Conservation (phyloP, 257 asterid genomes). For the Verbena officinalis region DNA sequence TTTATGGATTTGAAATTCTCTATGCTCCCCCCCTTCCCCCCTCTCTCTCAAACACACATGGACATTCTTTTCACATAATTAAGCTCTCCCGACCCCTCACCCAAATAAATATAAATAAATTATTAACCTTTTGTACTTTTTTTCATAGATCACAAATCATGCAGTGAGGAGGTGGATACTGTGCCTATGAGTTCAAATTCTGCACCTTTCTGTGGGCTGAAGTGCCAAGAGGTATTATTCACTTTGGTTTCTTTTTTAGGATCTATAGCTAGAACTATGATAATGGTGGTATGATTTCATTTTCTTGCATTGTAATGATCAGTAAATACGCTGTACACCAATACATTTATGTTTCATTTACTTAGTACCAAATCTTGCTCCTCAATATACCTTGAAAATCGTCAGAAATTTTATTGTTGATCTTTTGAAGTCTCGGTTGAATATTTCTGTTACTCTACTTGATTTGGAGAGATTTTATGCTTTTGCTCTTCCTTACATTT, state of each 20-base stretch:
- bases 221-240: slow-evolving; percentile 84
- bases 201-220: slow-evolving; percentile 67
- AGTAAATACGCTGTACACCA: too few relatives aligned
- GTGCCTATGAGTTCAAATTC: slow-evolving; percentile 46
- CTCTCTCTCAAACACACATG: neutral
- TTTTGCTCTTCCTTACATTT: slow-evolving; percentile 8
- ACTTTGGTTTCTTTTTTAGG: slow-evolving; percentile 19
- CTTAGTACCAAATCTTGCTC: neutral
- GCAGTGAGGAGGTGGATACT: slow-evolving; percentile 48
- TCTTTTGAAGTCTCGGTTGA: neutral
- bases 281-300: neutral
- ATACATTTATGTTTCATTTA: neutral
- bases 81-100: neutral
- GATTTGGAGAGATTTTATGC: slow-evolving; percentile 8
- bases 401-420: neutral
- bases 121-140: slow-evolving; percentile 2
- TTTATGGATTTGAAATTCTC: slow-evolving; percentile 26
- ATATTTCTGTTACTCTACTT: slow-evolving; percentile 3
- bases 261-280: slow-evolving; percentile 20
- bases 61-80: neutral
- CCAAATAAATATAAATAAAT: slow-evolving; percentile 1
- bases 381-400: neutral
- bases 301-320: slow-evolving; percentile 12
- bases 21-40: slow-evolving; percentile 8
- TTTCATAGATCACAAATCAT: slow-evolving; percentile 72